Conservation (phyloP, 768 basidiomycete species). For the Coprinellus micaceus region DNA sequence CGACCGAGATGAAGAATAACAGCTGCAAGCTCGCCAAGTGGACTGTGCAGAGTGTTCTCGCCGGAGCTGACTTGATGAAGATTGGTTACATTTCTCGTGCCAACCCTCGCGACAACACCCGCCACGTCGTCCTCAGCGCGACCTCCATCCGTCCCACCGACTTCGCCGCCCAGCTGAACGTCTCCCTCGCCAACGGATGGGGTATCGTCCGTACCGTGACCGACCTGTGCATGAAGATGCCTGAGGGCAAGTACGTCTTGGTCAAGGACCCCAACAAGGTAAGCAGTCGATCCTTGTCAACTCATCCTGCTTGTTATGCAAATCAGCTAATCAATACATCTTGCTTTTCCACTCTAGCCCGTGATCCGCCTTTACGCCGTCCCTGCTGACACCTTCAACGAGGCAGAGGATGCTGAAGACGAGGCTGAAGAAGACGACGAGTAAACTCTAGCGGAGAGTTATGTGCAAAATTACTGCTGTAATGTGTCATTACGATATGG, state of each 20-base stretch:
- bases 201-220: constrained; percentile 95
- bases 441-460: constrained; percentile 1
- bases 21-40: constrained; percentile 96
- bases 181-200: constrained; percentile 95
- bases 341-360: constrained; percentile 49
- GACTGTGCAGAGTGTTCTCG: constrained; percentile 92
- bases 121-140: constrained; percentile 93
- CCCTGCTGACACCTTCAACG: constrained; percentile 82
- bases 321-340: constrained; percentile 14
- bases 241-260: constrained; percentile 96
- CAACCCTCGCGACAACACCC: constrained; percentile 90
- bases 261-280: constrained; percentile 99
- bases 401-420: constrained; percentile 68
- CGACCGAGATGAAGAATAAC: constrained; percentile 99
- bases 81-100: constrained; percentile 96
- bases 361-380: constrained; percentile 92
- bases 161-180: constrained; percentile 92
- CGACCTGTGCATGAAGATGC: constrained; percentile 93
- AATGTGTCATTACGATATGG: constrained; percentile 1
- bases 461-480: neutral
- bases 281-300: constrained; percentile 19
- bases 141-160: constrained; percentile 93
- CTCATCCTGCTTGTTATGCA: constrained; percentile 4
- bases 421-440: constrained; percentile 34
- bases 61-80: constrained; percentile 95